Percentiles rank a stretch among this genome's conserved stretches.
Conservation (phyloP, 108 stramenopile genomes). For the Hondaea fermentalgiana region DNA sequence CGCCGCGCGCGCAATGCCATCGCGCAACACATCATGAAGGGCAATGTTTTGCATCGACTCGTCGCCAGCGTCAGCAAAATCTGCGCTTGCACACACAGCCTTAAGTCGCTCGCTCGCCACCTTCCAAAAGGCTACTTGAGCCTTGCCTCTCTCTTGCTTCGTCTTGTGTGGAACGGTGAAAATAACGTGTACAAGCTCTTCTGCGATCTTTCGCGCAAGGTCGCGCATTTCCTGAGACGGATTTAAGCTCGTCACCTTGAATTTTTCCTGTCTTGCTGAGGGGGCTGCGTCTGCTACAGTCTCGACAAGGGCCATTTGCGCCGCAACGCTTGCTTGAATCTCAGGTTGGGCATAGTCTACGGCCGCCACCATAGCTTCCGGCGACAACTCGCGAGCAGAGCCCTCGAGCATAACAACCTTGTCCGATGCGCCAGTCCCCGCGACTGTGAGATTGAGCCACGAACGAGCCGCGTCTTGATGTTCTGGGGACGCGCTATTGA, state of each 20-base stretch:
- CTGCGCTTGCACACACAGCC: neutral
- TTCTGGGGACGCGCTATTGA: neutral
- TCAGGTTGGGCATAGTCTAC: neutral
- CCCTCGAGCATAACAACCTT: constrained; percentile 7
- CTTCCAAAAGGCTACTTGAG: neutral
- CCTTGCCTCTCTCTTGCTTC: neutral
- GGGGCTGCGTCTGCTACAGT: neutral
- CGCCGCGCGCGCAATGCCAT: neutral
- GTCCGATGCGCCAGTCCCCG: constrained; percentile 38
- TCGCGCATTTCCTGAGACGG: neutral
- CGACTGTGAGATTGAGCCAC: constrained; percentile 21
- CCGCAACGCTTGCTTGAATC: neutral
- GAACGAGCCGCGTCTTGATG: constrained; percentile 11
- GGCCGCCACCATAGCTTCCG: neutral
- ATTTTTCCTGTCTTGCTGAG: too few relatives aligned
- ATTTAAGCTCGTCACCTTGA: neutral
- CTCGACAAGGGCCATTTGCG: neutral
- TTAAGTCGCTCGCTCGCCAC: neutral
- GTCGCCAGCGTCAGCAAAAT: neutral
- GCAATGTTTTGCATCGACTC: neutral
- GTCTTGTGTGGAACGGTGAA: neutral
- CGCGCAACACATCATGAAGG: neutral
- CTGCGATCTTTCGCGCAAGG: neutral
- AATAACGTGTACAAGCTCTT: neutral
- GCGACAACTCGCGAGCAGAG: neutral